Evolutionary conservation across 495 filamentous ascomycete species (phyloP).

Genomic region (Penicillium arizonense): DNA sequence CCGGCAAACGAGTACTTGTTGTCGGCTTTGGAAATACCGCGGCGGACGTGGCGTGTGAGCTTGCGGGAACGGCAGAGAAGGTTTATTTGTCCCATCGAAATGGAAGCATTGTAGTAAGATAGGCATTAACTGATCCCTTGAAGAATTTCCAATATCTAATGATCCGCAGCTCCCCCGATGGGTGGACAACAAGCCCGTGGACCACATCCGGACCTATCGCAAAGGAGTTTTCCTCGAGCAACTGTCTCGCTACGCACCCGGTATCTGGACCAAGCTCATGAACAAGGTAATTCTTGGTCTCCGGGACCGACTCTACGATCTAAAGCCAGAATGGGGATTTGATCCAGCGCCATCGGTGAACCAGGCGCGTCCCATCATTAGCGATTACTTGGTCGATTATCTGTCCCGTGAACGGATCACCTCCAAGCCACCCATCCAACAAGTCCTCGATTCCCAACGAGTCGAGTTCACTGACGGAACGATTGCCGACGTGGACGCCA

Average conservation of each 20-base stretch:
- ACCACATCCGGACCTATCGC: not conserved
- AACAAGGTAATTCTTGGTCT: not conserved
- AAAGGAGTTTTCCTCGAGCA: not conserved
- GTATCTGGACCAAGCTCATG: constrained; percentile 1
- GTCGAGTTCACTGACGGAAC: constrained; percentile 6
- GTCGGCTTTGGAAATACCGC: constrained; percentile 18
- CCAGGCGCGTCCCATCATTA: not conserved
- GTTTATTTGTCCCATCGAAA: constrained; percentile 32
- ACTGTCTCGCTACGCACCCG: not conserved
- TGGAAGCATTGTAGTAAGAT: constrained; percentile 18
- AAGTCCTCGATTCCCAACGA: not conserved
- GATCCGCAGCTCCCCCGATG: not conserved
- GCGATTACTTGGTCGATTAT: not conserved
- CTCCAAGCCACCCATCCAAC: not conserved
- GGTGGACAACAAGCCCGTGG: not conserved
- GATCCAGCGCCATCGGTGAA: not conserved
- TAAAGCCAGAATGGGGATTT: not conserved
- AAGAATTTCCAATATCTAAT: not conserved
- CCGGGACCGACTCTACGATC: not conserved
- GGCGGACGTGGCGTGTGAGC: constrained; percentile 25
- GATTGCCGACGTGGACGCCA: constrained; percentile 7
- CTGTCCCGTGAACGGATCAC: not conserved
- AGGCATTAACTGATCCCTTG: not conserved
- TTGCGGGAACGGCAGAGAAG: constrained; percentile 24
- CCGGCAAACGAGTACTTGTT: constrained; percentile 7